phyloP scores from a whole-genome alignment of 2,329 filamentous ascomycete species.

The Helminthosporium solani region DNA sequence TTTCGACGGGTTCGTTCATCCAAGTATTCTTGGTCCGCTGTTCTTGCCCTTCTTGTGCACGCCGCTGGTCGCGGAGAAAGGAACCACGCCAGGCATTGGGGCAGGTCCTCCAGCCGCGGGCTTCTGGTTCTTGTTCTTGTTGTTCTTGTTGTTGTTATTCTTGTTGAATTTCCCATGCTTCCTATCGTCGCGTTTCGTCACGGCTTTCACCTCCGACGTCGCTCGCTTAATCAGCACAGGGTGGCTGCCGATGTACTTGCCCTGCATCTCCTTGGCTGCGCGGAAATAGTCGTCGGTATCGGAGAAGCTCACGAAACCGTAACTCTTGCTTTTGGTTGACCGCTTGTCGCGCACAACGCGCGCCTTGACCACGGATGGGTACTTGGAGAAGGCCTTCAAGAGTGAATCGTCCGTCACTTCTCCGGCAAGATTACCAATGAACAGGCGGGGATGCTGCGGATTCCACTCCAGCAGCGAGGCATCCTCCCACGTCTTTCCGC shows the following conservation, averaged over 20 bases:
- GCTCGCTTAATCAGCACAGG: constrained; percentile 84
- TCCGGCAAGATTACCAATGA: constrained; percentile 94
- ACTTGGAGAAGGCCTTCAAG: constrained; percentile 88
- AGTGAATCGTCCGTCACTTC: constrained; percentile 97
- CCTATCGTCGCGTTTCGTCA: constrained; percentile 54
- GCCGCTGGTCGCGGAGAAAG: constrained; percentile 26
- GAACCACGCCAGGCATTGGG: constrained; percentile 16
- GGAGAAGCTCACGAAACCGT: constrained; percentile 93
- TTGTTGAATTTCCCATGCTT: constrained; percentile 35
- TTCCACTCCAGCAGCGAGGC: constrained; percentile 91
- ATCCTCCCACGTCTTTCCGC: constrained; percentile 91
- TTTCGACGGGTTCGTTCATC: constrained; percentile 24
- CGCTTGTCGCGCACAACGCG: constrained; percentile 93
- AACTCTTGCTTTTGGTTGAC: constrained; percentile 93
- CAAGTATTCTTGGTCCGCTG: constrained; percentile 27
- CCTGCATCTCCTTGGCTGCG: constrained; percentile 96
- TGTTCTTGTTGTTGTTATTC: constrained; percentile 55
- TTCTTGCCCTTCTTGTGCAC: constrained; percentile 37
- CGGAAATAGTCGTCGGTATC: constrained; percentile 96
- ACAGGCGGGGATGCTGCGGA: constrained; percentile 87
- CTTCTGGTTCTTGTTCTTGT: constrained; percentile 38
- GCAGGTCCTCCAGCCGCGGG: constrained; percentile 14
- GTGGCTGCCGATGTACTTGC: constrained; percentile 98
- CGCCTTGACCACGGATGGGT: constrained; percentile 85
- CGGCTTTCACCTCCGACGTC: constrained; percentile 85